Base-by-base conservation (phyloP, 768 basidiomycete species). In the Cystofilobasidium capitatum region DNA sequence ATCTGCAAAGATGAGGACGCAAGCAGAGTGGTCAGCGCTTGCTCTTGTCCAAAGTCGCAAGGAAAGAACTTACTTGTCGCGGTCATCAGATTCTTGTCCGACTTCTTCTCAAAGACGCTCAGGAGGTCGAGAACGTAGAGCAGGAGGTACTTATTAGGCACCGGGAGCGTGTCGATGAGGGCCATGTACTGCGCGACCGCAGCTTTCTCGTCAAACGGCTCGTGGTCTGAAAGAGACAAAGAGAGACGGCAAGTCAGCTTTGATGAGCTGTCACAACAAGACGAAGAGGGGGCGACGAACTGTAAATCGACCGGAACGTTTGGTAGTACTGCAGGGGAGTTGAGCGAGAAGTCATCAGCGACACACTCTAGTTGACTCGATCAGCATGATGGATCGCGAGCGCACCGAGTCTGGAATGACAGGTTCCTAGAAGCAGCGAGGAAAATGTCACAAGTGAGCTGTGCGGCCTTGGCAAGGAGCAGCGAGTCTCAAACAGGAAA, bases 101-200 rank as follows among this genome's bases (percentile, higher is more conserved):
- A 83, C 76, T 91, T 93, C 66, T 88, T 84, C 3, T 91, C 87
- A 78, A 98, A 98, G 10, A 99, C 94, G 60, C 89, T 91, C 62
- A 99, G 81, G 35, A 99, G 83, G 76, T 99, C 94, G 67, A 99
- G 83, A 58, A 98, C 92, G 76, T 98, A 98, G 64, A 97, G 85
- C 29, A 98, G 82, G n/a, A 98, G 86, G 76, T 93, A 93, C 74
- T 96, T 91, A 71, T 97, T 94, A 26, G 88, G 83, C 36, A 85
- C 85, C 1, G 94, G 89, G 82, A 99, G 84, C 60, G 82, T 81
- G 37, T 85, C 82, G 69, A 99, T 94, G 65, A 99, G 81, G 37
- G 81, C 80, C 73, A 89, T 91, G 81, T 91, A 98, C 4, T 84
- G 85, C 47, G 83, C 77, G 66, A 92, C 87, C 31, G 87, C 82